phyloP scores from a whole-genome alignment of 2,329 filamentous ascomycete species.

The Akanthomyces uredinophilus region DNA sequence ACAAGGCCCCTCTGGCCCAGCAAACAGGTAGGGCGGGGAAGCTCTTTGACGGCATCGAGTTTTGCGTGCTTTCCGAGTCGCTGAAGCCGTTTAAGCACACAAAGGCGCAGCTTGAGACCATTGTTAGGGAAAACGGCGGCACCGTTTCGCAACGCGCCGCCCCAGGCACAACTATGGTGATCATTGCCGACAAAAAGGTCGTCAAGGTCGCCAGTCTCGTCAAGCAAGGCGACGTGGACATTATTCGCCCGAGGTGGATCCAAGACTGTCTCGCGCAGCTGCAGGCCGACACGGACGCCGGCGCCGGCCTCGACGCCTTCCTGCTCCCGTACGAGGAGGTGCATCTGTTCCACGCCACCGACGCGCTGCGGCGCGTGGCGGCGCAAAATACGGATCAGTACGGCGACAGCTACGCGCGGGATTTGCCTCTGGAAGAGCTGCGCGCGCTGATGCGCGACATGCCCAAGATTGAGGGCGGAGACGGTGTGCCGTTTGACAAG shows the following conservation, averaged over 20 bases:
- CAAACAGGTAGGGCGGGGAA: constrained; percentile 49
- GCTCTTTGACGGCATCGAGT: constrained; percentile 70
- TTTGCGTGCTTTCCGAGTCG: constrained; percentile 79
- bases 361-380: constrained; percentile 49
- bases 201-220: constrained; percentile 81
- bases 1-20: constrained; percentile 40
- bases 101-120: constrained; percentile 72
- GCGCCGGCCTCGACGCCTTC: constrained; percentile 42
- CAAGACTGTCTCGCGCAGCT: constrained; percentile 68
- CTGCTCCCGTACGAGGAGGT: constrained; percentile 57
- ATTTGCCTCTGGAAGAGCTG: constrained; percentile 62
- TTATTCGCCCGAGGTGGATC: constrained; percentile 78
- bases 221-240: constrained; percentile 63
- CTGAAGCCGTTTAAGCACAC: constrained; percentile 63
- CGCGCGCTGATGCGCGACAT: constrained; percentile 44
- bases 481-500: constrained; percentile 35
- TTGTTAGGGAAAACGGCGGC: constrained; percentile 82
- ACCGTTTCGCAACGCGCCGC: constrained; percentile 69
- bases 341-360: constrained; percentile 68
- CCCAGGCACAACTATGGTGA: constrained; percentile 56
- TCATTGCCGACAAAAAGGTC: constrained; percentile 72
- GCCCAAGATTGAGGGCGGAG: constrained; percentile 39
- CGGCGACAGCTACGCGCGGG: constrained; percentile 77
- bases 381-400: constrained; percentile 65
- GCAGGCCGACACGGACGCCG: not conserved